These are phyloP conservation scores for Neoboletus brunneissimus DNA, from an alignment of 768 basidiomycete species.

Conservation along the genomic window DNA sequence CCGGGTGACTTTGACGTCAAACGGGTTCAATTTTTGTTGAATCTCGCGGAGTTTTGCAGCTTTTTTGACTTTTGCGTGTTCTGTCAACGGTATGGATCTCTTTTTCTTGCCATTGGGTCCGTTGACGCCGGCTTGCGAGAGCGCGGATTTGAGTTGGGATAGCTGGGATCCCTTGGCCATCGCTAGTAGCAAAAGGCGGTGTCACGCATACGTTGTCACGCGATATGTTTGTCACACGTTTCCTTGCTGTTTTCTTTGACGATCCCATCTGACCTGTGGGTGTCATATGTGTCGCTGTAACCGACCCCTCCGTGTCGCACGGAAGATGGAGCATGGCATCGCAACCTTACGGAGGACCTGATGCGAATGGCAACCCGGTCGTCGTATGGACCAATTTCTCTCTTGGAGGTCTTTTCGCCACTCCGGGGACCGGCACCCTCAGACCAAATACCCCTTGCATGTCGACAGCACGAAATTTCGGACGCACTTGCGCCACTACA, in stretches of 20 bases:
- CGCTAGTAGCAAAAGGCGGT: not conserved
- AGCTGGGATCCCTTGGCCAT: slow-evolving; percentile 82
- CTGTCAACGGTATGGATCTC: slow-evolving; percentile 52
- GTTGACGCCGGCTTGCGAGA: slow-evolving; percentile 76
- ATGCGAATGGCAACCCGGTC: not conserved
- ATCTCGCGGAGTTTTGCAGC: slow-evolving; percentile 81
- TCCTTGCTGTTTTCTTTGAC: not conserved
- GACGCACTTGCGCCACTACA: not conserved
- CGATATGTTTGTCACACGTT: not conserved
- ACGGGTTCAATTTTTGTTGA: slow-evolving; percentile 84
- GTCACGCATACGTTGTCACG: slow-evolving; percentile 5
- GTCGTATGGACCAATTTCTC: not conserved
- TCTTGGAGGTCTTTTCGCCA: not conserved
- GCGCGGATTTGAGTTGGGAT: slow-evolving; percentile 82
- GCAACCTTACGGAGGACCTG: not conserved
- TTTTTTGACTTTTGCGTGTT: slow-evolving; percentile 81
- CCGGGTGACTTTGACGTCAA: slow-evolving; percentile 90
- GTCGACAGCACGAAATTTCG: not conserved
- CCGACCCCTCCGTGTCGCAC: not conserved
- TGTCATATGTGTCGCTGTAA: not conserved
- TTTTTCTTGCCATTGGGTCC: slow-evolving; percentile 65
- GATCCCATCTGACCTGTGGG: not conserved
- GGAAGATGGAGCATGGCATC: not conserved
- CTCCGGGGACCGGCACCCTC: not conserved
- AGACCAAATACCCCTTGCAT: not conserved